Evolutionary conservation across 352 stramenopile species (phyloP), one percentile per base, ranked within the genome.

Genomic region (Phytophthora sp.): DNA sequence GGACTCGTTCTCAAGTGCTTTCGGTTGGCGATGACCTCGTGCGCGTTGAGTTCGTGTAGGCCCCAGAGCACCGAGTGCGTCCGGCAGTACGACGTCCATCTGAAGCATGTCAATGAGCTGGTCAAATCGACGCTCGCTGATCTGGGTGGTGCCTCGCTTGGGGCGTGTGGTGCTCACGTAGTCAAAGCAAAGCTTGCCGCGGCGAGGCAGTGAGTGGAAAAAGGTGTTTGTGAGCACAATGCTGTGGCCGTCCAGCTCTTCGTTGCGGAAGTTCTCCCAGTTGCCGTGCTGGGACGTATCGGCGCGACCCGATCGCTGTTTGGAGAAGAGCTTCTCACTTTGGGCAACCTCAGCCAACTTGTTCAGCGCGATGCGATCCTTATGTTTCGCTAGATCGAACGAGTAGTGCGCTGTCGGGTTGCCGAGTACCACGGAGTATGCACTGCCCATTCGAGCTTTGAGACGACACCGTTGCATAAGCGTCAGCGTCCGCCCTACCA

Each of bases 201-300:
- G 67, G 0, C 48, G 46, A 15, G 91, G 89, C 6, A 93, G 68
- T 13, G 86, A 74, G 57, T 87, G 77, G 56, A 97, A 95, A 56
- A 94, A 97, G 5, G 73, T 67, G 27, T 74, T 91, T 30, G 79
- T 89, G 18, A 97, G 68, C 21, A 88, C 74, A 4, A 97, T 67
- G 4, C 62, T 68, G 37, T 84, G 62, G 8, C 85, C 86, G 41
- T 96, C 88, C 18, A 96, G 80, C 31, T 77, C 76, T 73, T 97
- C 91, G 46, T 97, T 97, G 37, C 91, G 82, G 48, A 97, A 97
- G 61, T 97, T 97, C 59, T 96, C 83, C 87, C 88, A 97, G 53
- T 97, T 95, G 20, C 87, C 88, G 32, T 97, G 87, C 69, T 97
- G 89, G 6, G 84, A 94, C 18, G 84, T 97, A 41, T 97, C 87